Evolutionary conservation across 2,329 filamentous ascomycete genomes (phyloP), one percentile per base, ranked within the genome.

Genomic region (Hypocrella siamensis): DNA sequence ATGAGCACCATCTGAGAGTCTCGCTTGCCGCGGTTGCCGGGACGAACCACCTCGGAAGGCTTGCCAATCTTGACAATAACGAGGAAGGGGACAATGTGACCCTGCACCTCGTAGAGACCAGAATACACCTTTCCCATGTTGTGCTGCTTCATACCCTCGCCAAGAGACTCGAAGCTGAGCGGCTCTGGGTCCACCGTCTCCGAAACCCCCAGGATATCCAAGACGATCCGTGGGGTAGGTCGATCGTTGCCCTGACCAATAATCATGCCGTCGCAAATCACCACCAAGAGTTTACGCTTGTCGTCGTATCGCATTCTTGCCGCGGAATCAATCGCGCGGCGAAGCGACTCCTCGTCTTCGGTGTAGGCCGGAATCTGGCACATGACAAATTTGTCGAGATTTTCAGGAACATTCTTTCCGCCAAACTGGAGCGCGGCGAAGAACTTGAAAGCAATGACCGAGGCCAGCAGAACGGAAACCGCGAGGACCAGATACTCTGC

Each of bases 61-160:
- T 98, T 98, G 51, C 90, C 90, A 43, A 96, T 75, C 67, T 98
- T 98, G 58, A 96, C 86, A 28, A 98, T 67, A 32, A 98, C 90
- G 53, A 98, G 54, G 71, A 93, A 98, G 16, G 90, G 90, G 28
- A 98, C 90, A 43, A 98, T 96, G 51, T 98, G 88, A 40, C 90
- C 90, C 50, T 94, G 83, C 6, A 94, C 86, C 58, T 98, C 90
- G 53, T 98, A 98, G 5, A 98, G 66, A 48, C 90, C 90, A 15
- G 90, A 94, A 59, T 98, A 98, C 41, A 94, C 75, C 58, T 98
- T 98, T 56, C 82, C 90, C 88, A 96, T 96, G 57, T 98, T 98
- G 65, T 96, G 90, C 56, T 96, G 90, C 61, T 93, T 93, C 59
- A 80, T 73, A 51, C 90, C 90, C 57, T 96, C 88, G 36, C 90